phyloP scores from a whole-genome alignment of 108 stramenopile species.

The Seminavis robusta region DNA sequence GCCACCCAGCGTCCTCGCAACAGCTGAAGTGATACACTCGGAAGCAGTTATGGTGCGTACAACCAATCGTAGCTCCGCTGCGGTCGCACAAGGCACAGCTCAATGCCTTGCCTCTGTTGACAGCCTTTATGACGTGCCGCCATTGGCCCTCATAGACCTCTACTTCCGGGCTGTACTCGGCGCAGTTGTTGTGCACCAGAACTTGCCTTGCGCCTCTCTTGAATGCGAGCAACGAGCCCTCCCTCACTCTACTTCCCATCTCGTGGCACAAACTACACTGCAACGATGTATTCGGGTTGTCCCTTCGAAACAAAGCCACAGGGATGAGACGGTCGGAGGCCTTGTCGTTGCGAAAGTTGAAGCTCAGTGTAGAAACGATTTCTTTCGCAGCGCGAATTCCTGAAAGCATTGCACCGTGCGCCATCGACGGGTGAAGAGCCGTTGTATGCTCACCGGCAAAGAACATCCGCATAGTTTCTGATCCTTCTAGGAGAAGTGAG shows the following conservation, averaged over 20 bases:
- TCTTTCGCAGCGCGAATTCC: constrained; percentile 67
- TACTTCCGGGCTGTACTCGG: constrained; percentile 51
- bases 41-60: constrained; percentile 29
- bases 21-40: constrained; percentile 45
- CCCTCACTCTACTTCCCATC: constrained; percentile 25
- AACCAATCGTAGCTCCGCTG: constrained; percentile 52
- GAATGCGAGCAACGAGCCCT: constrained; percentile 51
- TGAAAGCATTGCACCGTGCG: constrained; percentile 77
- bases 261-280: constrained; percentile 40
- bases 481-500: constrained; percentile 34
- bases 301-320: constrained; percentile 31
- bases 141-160: constrained; percentile 39
- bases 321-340: constrained; percentile 42
- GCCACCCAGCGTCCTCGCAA: constrained; percentile 58
- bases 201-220: constrained; percentile 42
- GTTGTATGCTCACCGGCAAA: constrained; percentile 87
- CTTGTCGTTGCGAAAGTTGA: constrained; percentile 9
- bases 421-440: constrained; percentile 65
- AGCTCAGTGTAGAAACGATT: constrained; percentile 28
- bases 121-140: constrained; percentile 51
- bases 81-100: constrained; percentile 32
- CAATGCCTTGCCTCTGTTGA: constrained; percentile 37
- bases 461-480: constrained; percentile 57
- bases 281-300: constrained; percentile 32
- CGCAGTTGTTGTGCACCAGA: constrained; percentile 55